A percentile compares a stretch with the other conserved stretches of the same genome.
Evolutionary conservation across 805 yeast species (phyloP).

Genomic region (Yarrowia alimentaria): DNA sequence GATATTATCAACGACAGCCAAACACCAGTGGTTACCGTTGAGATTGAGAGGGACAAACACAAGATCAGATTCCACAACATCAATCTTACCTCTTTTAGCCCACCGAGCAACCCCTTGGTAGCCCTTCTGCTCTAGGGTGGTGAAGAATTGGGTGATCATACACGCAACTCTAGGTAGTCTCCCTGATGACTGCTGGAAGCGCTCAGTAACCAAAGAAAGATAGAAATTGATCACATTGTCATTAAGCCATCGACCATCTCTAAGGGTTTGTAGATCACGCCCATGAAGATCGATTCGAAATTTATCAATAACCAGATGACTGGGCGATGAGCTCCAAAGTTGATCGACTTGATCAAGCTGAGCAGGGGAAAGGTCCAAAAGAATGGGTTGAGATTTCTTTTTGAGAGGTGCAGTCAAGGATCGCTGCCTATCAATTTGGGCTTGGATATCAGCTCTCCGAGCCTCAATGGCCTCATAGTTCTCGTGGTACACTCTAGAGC

Average conservation of each 20-base stretch:
- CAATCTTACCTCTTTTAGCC: conserved; percentile 73
- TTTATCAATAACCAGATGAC: conserved; percentile 28
- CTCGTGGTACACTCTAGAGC: background rate
- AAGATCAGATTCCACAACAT: conserved; percentile 60
- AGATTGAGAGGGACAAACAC: conserved; percentile 85
- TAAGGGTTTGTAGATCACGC: conserved; percentile 68
- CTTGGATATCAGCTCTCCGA: conserved; percentile 6
- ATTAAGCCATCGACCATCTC: conserved; percentile 78
- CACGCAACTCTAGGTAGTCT: conserved; percentile 9
- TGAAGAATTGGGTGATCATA: conserved; percentile 86
- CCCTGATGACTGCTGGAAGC: conserved; percentile 38
- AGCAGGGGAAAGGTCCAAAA: background rate
- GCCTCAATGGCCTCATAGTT: conserved; percentile 22
- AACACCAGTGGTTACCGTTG: conserved; percentile 85
- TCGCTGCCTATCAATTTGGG: conserved; percentile 21
- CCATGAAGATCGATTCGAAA: conserved; percentile 56
- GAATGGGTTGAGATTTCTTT: background rate
- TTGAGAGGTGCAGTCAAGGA: no score
- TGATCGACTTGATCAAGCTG: conserved; percentile 10
- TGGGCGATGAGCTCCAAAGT: conserved; percentile 5
- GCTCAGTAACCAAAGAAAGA: conserved; percentile 52
- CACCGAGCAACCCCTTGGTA: conserved; percentile 78
- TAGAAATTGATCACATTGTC: conserved; percentile 88
- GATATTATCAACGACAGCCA: conserved; percentile 70
- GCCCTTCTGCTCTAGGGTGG: conserved; percentile 67